Base-by-base conservation (phyloP, 768 basidiomycete genomes). In the Tulasnella calospora region DNA sequence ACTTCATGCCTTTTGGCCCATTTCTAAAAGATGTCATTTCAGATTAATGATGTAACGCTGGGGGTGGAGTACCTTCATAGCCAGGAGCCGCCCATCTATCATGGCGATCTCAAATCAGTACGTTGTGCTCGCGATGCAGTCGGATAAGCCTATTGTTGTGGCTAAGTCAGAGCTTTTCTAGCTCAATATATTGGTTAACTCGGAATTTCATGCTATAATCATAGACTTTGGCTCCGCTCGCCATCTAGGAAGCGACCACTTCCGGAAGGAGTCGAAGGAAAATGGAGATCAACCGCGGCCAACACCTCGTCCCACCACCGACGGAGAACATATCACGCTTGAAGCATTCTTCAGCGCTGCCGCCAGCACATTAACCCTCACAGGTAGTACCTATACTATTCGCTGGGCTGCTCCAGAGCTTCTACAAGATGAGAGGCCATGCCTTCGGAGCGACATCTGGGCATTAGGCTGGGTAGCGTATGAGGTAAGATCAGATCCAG, bases 381-480 rank as follows among this genome's bases (percentile, higher is more conserved):
- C 23, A 8, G 73, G 73, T 6, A 38, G 17, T 13, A 74, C 9
- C 2, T 35, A 44, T 74, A 38, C 73, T 1, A 74, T 74, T 51
- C 41, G 41, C 19, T 74, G 73, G 73, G 35, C 35, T 27, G 44
- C 35, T 74, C 73, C 73, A 51, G 73, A 74, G 47, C 47, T 74
- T 0, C 47, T 74, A 12, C 6, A 38, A 2, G 73, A 35, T 9
- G 23, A 74, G n/a, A 8, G 17, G 7, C 40, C 35, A 21, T 23
- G 35, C 12, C 73, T n/a, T 21, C 23, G 44, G 9, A 74, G 73
- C 35, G 73, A 74, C 35, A 74, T 74, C 7, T 74, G 73, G 73
- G 73, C 73, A 12, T 44, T 35, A 27, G 73, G 73, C 7, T 74
- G 73, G 35, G 17, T 74, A 1, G 73, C 47, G n/a, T 51, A 44